These are phyloP conservation scores for Hypomontagnella submonticulosa DNA, from an alignment of 495 filamentous ascomycete genomes.

Conservation along the genomic window DNA sequence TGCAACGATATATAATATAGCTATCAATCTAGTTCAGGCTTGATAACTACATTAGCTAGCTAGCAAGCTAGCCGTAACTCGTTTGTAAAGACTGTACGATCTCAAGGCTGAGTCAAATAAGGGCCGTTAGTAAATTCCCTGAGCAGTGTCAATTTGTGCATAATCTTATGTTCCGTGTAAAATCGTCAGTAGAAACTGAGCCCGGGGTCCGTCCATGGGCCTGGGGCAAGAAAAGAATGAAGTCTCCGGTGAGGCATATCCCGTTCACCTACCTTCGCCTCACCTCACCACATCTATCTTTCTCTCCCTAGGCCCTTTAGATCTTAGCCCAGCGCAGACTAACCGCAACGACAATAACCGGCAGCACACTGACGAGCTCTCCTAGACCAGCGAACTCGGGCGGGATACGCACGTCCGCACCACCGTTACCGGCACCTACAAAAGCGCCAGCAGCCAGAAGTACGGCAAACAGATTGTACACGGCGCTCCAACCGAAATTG, in stretches of 20 bases:
- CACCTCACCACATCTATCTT: neutral
- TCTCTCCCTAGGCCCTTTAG: conserved; percentile 10
- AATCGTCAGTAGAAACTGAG: neutral
- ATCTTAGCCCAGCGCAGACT: conserved; percentile 48
- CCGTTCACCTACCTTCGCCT: neutral
- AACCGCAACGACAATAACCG: conserved; percentile 70
- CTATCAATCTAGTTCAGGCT: conserved; percentile 7
- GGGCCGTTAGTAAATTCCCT: no score
- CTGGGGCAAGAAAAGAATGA: neutral
- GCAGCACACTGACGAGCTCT: conserved; percentile 80
- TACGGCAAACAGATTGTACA: conserved; percentile 80
- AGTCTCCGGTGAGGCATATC: neutral
- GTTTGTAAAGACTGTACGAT: conserved; percentile 7
- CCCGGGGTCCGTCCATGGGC: no score
- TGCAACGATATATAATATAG: neutral
- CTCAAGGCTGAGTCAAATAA: neutral
- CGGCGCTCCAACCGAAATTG: conserved; percentile 78
- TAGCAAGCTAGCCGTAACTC: neutral
- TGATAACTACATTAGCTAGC: neutral
- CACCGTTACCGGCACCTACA: conserved; percentile 46
- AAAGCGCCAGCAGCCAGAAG: conserved; percentile 78
- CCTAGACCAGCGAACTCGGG: conserved; percentile 80
- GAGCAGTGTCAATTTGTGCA: no score
- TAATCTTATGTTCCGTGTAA: no score
- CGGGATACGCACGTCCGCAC: conserved; percentile 66